Evolutionary conservation across 2,329 filamentous ascomycete genomes (phyloP).

Genomic region (Venturia nashicola): DNA sequence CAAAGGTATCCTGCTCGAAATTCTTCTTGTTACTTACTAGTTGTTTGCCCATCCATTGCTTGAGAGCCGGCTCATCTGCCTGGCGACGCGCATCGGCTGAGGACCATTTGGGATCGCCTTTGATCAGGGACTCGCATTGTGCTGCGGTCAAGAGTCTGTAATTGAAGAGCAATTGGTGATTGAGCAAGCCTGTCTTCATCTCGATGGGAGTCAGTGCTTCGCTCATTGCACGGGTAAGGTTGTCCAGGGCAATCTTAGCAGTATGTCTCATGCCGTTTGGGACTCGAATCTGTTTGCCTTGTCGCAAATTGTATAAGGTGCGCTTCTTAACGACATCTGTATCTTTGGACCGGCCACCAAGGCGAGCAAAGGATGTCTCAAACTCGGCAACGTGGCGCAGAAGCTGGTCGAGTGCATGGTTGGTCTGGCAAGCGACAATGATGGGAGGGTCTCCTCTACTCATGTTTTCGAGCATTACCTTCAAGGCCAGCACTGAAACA

Average conservation of each 20-base stretch:
- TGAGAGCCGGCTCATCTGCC: conserved; percentile 7
- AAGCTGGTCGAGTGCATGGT: conserved; percentile 80
- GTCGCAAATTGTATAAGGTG: conserved; percentile 40
- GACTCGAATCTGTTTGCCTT: background rate
- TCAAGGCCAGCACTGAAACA: conserved; percentile 61
- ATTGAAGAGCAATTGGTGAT: background rate
- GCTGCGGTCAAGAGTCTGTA: conserved; percentile 14
- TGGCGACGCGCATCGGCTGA: conserved; percentile 10
- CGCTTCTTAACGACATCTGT: conserved; percentile 47
- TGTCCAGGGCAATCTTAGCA: background rate
- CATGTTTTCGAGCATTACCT: conserved; percentile 40
- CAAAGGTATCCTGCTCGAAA: conserved; percentile 36
- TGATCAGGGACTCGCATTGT: conserved; percentile 51
- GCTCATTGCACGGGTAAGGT: background rate
- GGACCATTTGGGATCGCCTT: conserved; percentile 29
- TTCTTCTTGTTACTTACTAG: conserved; percentile 33
- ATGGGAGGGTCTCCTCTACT: conserved; percentile 49
- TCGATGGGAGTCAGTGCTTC: conserved; percentile 28
- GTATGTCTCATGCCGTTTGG: background rate
- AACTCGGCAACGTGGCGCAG: conserved; percentile 51
- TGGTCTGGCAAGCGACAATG: conserved; percentile 75
- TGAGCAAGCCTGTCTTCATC: conserved; percentile 15
- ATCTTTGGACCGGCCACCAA: conserved; percentile 60
- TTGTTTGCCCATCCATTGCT: conserved; percentile 44
- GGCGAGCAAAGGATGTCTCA: conserved; percentile 49